Percentiles rank a stretch among this genome's conserved stretches.
Evolutionary conservation across 2,329 filamentous ascomycete genomes (phyloP).

Genomic region (Diaporthe australafricana): DNA sequence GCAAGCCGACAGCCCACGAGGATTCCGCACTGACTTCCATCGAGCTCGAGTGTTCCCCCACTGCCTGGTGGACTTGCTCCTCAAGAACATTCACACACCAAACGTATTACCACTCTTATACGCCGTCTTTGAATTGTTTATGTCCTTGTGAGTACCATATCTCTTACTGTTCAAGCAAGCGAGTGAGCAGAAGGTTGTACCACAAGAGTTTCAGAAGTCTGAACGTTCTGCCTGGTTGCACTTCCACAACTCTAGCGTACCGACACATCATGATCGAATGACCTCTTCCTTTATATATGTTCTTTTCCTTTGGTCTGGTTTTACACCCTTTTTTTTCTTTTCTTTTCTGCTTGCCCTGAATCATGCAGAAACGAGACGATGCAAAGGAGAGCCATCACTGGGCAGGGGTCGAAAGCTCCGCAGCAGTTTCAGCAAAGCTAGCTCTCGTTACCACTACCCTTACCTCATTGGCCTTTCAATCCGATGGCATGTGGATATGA

Average conservation of each 20-base stretch:
- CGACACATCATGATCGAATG: not conserved
- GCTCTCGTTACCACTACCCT: not conserved
- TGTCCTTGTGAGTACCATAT: not conserved
- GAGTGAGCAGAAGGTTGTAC: not conserved
- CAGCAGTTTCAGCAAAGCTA: not conserved
- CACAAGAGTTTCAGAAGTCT: slow-evolving; percentile 13
- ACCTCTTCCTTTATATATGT: not conserved
- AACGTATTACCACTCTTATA: not conserved
- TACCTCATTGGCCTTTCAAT: not conserved
- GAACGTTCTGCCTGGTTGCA: not conserved
- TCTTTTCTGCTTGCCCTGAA: not conserved
- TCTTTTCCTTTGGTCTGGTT: too few relatives aligned
- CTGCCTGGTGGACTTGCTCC: not conserved
- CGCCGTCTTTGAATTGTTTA: not conserved
- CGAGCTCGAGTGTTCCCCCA: not conserved
- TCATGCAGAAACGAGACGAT: not conserved
- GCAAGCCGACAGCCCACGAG: not conserved
- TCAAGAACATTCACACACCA: not conserved
- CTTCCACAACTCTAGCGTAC: not conserved
- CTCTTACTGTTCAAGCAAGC: not conserved
- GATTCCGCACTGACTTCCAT: not conserved
- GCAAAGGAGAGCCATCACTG: not conserved
- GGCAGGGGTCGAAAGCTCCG: not conserved
- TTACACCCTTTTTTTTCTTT: not conserved
- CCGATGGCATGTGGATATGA: not conserved